phyloP scores from a whole-genome alignment of 2,329 filamentous ascomycete genomes.

The Pseudogymnoascus sp. region DNA sequence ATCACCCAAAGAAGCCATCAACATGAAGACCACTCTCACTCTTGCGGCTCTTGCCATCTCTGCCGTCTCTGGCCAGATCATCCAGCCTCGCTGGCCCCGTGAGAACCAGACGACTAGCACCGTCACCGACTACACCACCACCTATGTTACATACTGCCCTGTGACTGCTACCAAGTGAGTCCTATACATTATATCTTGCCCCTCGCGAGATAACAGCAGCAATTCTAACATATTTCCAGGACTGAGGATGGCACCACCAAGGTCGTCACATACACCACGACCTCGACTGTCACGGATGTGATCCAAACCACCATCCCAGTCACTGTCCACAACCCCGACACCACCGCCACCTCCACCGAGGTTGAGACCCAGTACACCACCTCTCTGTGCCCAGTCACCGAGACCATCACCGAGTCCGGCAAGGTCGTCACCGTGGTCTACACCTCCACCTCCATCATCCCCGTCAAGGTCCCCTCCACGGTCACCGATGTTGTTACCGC shows the following conservation, averaged over 20 bases:
- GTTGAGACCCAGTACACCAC: conserved; percentile 24
- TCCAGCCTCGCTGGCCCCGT: conserved; percentile 11
- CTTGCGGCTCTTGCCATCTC: conserved; percentile 20
- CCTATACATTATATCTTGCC: conserved; percentile 5
- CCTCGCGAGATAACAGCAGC: background rate
- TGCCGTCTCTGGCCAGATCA: conserved; percentile 14
- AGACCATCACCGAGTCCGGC: conserved; percentile 37
- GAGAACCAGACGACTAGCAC: conserved; percentile 11
- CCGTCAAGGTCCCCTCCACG: conserved; percentile 10
- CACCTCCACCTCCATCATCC: conserved; percentile 19
- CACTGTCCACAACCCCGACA: conserved; percentile 25
- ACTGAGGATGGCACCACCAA: conserved; percentile 18
- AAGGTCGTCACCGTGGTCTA: conserved; percentile 26
- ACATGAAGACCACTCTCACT: conserved; percentile 23
- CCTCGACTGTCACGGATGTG: conserved; percentile 6
- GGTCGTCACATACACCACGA: conserved; percentile 18
- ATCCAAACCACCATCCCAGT: conserved; percentile 11
- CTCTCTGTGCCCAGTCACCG: conserved; percentile 37
- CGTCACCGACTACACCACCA: conserved; percentile 17
- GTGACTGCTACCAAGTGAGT: conserved; percentile 18
- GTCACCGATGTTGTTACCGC: conserved; percentile 3
- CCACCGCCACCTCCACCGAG: conserved; percentile 18
- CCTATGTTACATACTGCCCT: conserved; percentile 16
- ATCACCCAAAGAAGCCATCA: conserved; percentile 9
- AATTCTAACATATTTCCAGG: background rate